Percentiles rank a stretch among this genome's conserved stretches.
These are phyloP conservation scores for Marsdenia floribunda DNA, from an alignment of 257 asterid genomes.

Conservation along the genomic window DNA sequence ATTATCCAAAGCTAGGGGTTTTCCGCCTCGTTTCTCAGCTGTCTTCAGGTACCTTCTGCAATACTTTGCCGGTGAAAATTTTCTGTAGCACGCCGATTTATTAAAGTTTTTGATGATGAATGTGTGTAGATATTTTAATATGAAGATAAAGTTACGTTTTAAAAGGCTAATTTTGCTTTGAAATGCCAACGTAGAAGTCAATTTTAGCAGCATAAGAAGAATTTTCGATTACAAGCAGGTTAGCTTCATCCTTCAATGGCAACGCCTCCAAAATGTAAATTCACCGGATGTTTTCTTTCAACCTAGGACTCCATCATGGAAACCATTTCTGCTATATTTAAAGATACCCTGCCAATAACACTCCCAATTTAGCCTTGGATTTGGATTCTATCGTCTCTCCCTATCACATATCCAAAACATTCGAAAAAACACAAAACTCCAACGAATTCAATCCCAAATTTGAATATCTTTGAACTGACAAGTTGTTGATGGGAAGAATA, in stretches of 20 bases:
- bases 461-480: background rate
- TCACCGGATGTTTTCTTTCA: slow-evolving; percentile 44
- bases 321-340: slow-evolving; percentile 55
- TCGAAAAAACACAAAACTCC: background rate
- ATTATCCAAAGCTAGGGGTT: too few species aligned
- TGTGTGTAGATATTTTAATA: too few species aligned
- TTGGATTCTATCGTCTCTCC: slow-evolving; percentile 30
- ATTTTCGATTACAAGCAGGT: slow-evolving; percentile 40
- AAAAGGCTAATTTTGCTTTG: too few species aligned
- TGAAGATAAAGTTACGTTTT: too few species aligned
- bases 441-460: too few species aligned
- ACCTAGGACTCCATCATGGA: slow-evolving; percentile 27
- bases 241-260: slow-evolving; percentile 26
- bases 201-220: background rate
- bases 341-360: slow-evolving; percentile 43
- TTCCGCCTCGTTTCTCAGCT: too few species aligned
- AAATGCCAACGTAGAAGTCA: too few species aligned
- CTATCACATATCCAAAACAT: slow-evolving; percentile 18
- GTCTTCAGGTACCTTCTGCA: too few species aligned
- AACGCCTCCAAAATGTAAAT: slow-evolving; percentile 35
- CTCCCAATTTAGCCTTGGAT: slow-evolving; percentile 32
- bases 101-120: too few species aligned
- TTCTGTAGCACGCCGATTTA: too few species aligned
- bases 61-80: too few species aligned
- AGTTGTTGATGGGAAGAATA: background rate